phyloP scores from a whole-genome alignment of 148 eudicot genomes.

The Cornus kousa region DNA sequence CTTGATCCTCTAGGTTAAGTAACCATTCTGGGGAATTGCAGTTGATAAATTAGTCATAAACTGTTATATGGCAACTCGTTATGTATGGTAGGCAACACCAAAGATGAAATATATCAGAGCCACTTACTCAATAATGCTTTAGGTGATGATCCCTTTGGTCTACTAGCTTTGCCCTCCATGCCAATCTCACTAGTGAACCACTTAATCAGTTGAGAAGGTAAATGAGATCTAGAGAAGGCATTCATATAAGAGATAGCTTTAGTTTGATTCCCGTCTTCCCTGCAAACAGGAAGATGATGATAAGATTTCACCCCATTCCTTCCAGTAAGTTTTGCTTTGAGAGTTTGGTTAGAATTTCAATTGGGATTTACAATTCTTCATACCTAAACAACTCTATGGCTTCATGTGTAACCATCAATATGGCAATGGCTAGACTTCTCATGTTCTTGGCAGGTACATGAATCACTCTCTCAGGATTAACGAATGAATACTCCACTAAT shows the following conservation, averaged over 20 bases:
- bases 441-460: slow-evolving; percentile 30
- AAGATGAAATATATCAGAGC: neutral
- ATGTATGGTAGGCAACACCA: neutral
- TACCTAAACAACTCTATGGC: slow-evolving; percentile 52
- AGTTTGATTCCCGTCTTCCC: slow-evolving; percentile 38
- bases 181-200: slow-evolving; percentile 34
- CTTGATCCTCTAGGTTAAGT: slow-evolving; percentile 14
- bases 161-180: slow-evolving; percentile 19
- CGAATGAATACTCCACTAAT: slow-evolving; percentile 49
- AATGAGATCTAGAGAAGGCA: slow-evolving; percentile 50
- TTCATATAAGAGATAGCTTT: slow-evolving; percentile 42
- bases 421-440: slow-evolving; percentile 32
- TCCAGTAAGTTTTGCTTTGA: neutral
- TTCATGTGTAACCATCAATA: slow-evolving; percentile 47
- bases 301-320: neutral
- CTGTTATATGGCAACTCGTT: neutral
- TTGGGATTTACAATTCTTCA: neutral
- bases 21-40: neutral
- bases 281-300: slow-evolving; percentile 21
- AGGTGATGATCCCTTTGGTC: slow-evolving; percentile 52
- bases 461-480: slow-evolving; percentile 26
- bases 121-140: slow-evolving; percentile 50
- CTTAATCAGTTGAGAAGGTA: slow-evolving; percentile 40
- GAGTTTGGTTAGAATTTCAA: neutral
- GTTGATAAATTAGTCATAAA: neutral